phyloP scores from a whole-genome alignment of 2,329 filamentous ascomycete species.

The Aspergillus brunneoviolaceus region DNA sequence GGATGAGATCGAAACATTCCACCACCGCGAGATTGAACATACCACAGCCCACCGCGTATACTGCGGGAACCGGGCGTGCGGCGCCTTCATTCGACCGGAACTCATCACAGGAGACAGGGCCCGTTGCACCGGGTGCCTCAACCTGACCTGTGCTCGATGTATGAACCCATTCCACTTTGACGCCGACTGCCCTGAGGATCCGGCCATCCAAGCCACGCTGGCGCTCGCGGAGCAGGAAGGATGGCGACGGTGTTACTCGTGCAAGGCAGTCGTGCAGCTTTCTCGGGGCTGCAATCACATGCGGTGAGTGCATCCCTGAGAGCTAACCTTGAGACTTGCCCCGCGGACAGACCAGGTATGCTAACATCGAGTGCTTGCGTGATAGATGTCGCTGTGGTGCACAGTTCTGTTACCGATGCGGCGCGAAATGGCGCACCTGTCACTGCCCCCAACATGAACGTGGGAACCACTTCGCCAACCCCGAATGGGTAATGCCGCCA shows the following conservation, averaged over 20 bases:
- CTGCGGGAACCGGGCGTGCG: slow-evolving; percentile 2
- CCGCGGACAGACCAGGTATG: too few relatives aligned
- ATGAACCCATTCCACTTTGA: not conserved
- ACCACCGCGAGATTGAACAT: not conserved
- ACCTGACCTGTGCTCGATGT: not conserved
- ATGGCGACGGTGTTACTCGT: slow-evolving; percentile 6
- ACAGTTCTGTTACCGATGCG: slow-evolving; percentile 11
- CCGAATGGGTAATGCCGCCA: too few relatives aligned
- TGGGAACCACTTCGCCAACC: too few relatives aligned
- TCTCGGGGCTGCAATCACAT: slow-evolving; percentile 9
- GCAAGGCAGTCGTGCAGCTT: slow-evolving; percentile 4
- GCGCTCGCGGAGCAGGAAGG: not conserved
- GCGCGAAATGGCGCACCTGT: slow-evolving; percentile 2
- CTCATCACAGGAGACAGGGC: not conserved
- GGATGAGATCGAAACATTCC: not conserved
- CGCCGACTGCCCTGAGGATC: slow-evolving; percentile 1
- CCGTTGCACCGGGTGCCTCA: not conserved
- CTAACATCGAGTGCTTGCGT: too few relatives aligned
- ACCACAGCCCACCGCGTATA: slow-evolving; percentile 5
- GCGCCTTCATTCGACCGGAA: not conserved
- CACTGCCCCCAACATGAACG: not conserved
- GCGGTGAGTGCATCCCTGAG: not conserved
- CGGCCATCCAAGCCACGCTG: slow-evolving; percentile 5
- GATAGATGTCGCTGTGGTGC: slow-evolving; percentile 10
- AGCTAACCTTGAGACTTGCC: too few relatives aligned